phyloP scores from a whole-genome alignment of 1,139 yeast genomes.

The Hyphopichia khmerensis region DNA sequence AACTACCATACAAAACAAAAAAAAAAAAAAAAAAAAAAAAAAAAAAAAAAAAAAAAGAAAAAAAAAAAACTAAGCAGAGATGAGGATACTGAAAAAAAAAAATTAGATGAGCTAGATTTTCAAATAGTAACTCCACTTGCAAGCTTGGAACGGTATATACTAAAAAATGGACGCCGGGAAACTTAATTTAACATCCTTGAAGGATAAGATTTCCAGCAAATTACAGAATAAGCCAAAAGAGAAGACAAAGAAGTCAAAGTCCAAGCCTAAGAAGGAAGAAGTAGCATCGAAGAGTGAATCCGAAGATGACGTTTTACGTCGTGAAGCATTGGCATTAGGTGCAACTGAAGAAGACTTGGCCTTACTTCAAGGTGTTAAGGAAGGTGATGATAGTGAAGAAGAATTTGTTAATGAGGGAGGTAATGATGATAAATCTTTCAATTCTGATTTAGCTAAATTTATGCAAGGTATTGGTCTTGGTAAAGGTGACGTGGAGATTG shows the following conservation, averaged over 20 bases:
- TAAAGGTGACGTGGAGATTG: conserved; percentile 33
- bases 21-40: too few relatives aligned
- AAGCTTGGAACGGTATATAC: not conserved
- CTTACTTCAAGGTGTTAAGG: conserved; percentile 49
- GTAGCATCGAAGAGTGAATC: conserved; percentile 6
- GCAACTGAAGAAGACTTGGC: conserved; percentile 68
- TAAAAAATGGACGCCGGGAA: conserved; percentile 30
- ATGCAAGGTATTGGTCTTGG: conserved; percentile 70
- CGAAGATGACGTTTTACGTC: conserved; percentile 48
- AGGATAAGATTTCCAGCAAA: conserved; percentile 55
- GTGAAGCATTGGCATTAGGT: conserved; percentile 68
- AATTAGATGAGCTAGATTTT: not conserved
- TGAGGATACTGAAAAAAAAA: conserved; percentile 5
- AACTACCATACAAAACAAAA: too few relatives aligned
- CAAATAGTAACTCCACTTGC: not conserved
- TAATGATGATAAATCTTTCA: conserved; percentile 47
- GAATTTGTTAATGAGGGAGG: conserved; percentile 47
- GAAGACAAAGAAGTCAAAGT: conserved; percentile 18
- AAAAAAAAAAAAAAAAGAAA: not conserved
- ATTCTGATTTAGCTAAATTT: conserved; percentile 59
- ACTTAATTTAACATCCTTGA: conserved; percentile 51
- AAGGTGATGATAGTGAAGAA: conserved; percentile 62
- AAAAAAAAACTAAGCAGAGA: conserved; percentile 3
- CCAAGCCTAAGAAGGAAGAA: conserved; percentile 6
- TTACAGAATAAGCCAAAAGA: conserved; percentile 20